Percentiles rank a stretch among this genome's conserved stretches.
Evolutionary conservation across 1,139 yeast genomes (phyloP).

Genomic region (Sugiyamaella castrensis): DNA sequence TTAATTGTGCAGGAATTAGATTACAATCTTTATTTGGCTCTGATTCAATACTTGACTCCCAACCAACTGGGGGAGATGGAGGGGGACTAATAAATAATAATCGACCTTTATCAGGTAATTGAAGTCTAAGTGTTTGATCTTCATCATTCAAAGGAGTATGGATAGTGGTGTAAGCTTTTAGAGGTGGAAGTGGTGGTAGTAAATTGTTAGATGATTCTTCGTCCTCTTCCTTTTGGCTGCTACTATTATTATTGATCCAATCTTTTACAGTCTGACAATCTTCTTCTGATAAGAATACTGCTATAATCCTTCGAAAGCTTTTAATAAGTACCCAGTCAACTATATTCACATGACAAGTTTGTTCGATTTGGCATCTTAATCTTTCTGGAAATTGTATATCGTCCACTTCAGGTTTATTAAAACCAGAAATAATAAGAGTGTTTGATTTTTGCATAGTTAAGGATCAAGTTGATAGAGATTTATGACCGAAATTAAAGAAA

Average conservation of each 20-base stretch:
- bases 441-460: background rate
- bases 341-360: slow-evolving; percentile 13
- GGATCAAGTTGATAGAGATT: too few species aligned
- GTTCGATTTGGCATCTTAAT: background rate
- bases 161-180: slow-evolving; percentile 9
- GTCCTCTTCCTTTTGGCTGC: too few species aligned
- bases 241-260: slow-evolving; percentile 12
- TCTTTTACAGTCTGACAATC: slow-evolving; percentile 33
- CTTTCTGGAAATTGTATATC: background rate
- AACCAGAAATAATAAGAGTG: slow-evolving; percentile 9
- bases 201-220: background rate
- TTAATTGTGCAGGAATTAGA: slow-evolving; percentile 22
- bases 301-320: slow-evolving; percentile 38
- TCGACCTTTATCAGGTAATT: slow-evolving; percentile 42
- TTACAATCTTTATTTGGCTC: slow-evolving; percentile 37
- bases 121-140: slow-evolving; percentile 27
- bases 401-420: slow-evolving; percentile 3
- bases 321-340: slow-evolving; percentile 39
- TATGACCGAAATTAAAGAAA: too few species aligned
- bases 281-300: slow-evolving; percentile 32
- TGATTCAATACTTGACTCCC: slow-evolving; percentile 40
- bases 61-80: slow-evolving; percentile 45
- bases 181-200: slow-evolving; percentile 5
- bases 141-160: slow-evolving; percentile 5
- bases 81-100: slow-evolving; percentile 45